Percentiles rank a stretch among this genome's conserved stretches.
Conservation (phyloP, 306 rosid genomes). For the Phaseolus lunatus region DNA sequence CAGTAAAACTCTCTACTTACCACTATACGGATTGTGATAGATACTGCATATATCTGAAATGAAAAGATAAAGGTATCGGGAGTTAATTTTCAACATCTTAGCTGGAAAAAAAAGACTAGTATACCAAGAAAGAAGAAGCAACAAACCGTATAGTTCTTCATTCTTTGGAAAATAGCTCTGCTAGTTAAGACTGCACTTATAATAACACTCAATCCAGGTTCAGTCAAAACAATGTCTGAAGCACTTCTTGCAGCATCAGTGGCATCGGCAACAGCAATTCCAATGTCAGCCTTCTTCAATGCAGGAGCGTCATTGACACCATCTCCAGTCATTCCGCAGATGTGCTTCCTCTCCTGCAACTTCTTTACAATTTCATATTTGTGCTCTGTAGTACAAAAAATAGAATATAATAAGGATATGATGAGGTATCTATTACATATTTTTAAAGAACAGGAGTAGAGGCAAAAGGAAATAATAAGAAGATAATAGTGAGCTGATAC, state of each 20-base stretch:
- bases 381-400: conserved; percentile 63
- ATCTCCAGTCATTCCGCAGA: conserved; percentile 99
- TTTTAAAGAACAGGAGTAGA: not conserved
- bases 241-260: conserved; percentile 99
- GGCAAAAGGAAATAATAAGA: not conserved
- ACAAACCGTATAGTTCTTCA: conserved; percentile 98
- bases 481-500: not conserved
- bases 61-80: conserved; percentile 14
- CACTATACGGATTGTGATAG: conserved; percentile 99
- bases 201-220: conserved; percentile 98
- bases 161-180: conserved; percentile 96
- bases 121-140: conserved; percentile 4
- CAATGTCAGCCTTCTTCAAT: conserved; percentile 93
- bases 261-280: conserved; percentile 99
- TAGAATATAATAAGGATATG: conserved; percentile 4
- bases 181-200: conserved; percentile 98
- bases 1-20: conserved; percentile 57
- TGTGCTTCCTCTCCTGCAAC: conserved; percentile 96
- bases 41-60: conserved; percentile 92
- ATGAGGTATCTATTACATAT: not conserved
- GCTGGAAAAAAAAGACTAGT: not conserved
- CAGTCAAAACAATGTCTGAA: conserved; percentile 95
- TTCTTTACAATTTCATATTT: conserved; percentile 96
- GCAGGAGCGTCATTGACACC: conserved; percentile 99
- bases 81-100: conserved; percentile 29